Evolutionary conservation across 1,139 yeast species (phyloP).

Genomic region (Eremothecium cymbalariae): DNA sequence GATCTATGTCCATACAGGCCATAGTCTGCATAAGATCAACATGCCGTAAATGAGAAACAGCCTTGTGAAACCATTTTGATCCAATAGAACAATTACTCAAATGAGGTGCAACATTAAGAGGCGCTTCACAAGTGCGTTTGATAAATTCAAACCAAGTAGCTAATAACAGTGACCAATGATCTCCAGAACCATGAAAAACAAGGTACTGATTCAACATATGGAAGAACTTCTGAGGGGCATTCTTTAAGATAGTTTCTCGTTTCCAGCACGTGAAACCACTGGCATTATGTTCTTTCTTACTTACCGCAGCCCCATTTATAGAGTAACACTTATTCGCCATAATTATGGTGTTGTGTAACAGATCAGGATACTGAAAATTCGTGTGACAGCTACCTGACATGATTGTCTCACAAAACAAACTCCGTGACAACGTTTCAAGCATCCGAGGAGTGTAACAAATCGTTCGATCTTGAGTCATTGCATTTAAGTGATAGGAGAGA

Average conservation of each 20-base stretch:
- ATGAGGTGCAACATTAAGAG: neutral
- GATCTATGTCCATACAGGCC: constrained; percentile 2
- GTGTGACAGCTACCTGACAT: constrained; percentile 7
- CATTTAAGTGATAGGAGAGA: constrained; percentile 5
- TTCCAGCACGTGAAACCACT: constrained; percentile 7
- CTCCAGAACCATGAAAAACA: constrained; percentile 9
- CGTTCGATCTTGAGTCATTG: constrained; percentile 1
- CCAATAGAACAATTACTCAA: neutral
- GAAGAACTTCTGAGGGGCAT: constrained; percentile 10
- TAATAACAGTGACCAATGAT: constrained; percentile 23
- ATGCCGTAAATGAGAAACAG: neutral
- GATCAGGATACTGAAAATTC: constrained; percentile 7
- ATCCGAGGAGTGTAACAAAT: neutral
- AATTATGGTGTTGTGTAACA: constrained; percentile 9
- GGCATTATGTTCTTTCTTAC: neutral
- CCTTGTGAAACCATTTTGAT: neutral
- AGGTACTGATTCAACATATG: constrained; percentile 8
- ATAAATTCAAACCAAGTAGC: constrained; percentile 25
- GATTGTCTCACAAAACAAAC: constrained; percentile 8
- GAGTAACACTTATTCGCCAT: constrained; percentile 7
- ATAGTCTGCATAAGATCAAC: neutral
- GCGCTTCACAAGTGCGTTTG: neutral
- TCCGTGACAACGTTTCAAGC: constrained; percentile 2
- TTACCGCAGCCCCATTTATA: neutral
- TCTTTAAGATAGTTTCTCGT: constrained; percentile 4